Percentiles rank a stretch among this genome's conserved stretches.
Conservation (phyloP, 23 red algal genomes). For the Chondrus crispus region DNA sequence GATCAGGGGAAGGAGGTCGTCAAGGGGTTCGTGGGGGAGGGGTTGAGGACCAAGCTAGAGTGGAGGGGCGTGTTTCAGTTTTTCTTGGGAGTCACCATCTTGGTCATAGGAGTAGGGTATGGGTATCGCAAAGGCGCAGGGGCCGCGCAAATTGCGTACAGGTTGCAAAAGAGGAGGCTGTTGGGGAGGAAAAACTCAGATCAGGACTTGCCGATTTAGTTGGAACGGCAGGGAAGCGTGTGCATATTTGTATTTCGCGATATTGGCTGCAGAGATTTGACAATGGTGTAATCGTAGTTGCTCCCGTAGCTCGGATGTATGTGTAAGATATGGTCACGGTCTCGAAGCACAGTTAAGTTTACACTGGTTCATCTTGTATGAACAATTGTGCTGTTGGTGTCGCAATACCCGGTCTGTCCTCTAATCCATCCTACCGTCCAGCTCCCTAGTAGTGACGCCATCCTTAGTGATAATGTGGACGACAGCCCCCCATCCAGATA, state of each 20-base stretch:
- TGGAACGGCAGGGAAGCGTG: too few relatives aligned
- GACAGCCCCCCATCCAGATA: constrained; percentile 94
- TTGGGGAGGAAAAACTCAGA: constrained; percentile 55
- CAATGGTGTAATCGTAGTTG: too few relatives aligned
- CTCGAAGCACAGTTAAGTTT: too few relatives aligned
- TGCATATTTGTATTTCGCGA: too few relatives aligned
- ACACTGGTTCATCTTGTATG: too few relatives aligned
- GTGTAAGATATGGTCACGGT: too few relatives aligned
- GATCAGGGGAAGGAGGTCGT: constrained; percentile 72
- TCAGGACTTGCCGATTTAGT: constrained; percentile 4
- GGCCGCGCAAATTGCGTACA: constrained; percentile 25
- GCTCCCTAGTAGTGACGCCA: constrained; percentile 66
- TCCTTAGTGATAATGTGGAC: constrained; percentile 92
- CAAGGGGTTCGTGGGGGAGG: constrained; percentile 38
- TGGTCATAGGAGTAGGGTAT: background rate
- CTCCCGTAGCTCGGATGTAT: too few relatives aligned
- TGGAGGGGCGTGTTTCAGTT: constrained; percentile 4
- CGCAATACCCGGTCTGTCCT: too few relatives aligned
- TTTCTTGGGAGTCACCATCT: constrained; percentile 12
- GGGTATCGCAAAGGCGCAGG: constrained; percentile 37
- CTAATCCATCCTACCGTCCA: constrained; percentile 97
- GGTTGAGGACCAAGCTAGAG: background rate
- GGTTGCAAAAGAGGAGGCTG: constrained; percentile 26
- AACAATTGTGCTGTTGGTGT: too few relatives aligned
- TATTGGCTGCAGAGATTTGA: too few relatives aligned